Conservation (phyloP, 2,329 filamentous ascomycete species). For the Penicillium concentricum region DNA sequence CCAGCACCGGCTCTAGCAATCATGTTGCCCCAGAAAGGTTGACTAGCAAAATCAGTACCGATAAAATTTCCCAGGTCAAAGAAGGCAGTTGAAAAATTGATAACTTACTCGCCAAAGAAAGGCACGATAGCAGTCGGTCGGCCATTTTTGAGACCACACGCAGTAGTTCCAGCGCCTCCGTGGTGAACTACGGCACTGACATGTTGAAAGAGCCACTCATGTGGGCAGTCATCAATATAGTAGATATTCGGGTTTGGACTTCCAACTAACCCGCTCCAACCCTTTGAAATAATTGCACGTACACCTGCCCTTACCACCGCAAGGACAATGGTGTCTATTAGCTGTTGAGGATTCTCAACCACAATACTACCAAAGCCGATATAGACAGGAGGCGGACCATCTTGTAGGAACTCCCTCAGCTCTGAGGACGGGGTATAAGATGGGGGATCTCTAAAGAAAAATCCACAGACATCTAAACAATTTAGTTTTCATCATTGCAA, state of each 20-base stretch:
- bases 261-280: slow-evolving; percentile 52
- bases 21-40: slow-evolving; percentile 57
- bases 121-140: slow-evolving; percentile 56
- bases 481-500: not conserved
- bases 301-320: slow-evolving; percentile 49
- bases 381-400: slow-evolving; percentile 53
- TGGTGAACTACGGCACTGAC: slow-evolving; percentile 59
- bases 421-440: slow-evolving; percentile 42
- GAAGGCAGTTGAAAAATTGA: no score
- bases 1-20: slow-evolving; percentile 52
- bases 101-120: slow-evolving; percentile 54
- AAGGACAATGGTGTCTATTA: slow-evolving; percentile 50
- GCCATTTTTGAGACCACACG: slow-evolving; percentile 53
- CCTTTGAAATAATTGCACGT: slow-evolving; percentile 55
- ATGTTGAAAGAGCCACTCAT: slow-evolving; percentile 59
- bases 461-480: slow-evolving; percentile 43
- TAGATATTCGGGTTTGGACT: slow-evolving; percentile 42
- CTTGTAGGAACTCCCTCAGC: slow-evolving; percentile 45
- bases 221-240: slow-evolving; percentile 56
- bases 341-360: slow-evolving; percentile 48
- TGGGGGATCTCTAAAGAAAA: slow-evolving; percentile 45
- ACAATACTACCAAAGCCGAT: slow-evolving; percentile 60
- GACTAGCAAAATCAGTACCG: slow-evolving; percentile 24
- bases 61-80: no score
- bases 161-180: slow-evolving; percentile 60